Conservation (phyloP, 2,329 filamentous ascomycete species). For the Calonectria ilicicola region DNA sequence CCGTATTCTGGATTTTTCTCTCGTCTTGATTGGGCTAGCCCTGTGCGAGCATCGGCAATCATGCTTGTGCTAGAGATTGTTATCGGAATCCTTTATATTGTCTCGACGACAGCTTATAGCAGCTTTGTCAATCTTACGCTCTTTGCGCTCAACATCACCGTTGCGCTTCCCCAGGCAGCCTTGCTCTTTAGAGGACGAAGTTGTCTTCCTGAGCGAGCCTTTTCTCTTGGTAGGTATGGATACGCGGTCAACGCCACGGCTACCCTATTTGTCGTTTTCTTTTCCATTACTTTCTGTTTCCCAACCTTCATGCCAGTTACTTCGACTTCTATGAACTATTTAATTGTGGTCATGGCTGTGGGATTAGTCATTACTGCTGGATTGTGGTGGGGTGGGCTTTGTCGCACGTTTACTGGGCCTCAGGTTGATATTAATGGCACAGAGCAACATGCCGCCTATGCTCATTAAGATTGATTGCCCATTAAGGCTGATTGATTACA, state of each 20-base stretch:
- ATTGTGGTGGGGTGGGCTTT: slow-evolving; percentile 33
- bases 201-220: slow-evolving; percentile 38
- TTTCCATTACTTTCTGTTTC: slow-evolving; percentile 41
- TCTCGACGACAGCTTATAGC: slow-evolving; percentile 38
- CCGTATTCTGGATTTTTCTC: slow-evolving; percentile 37
- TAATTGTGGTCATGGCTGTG: slow-evolving; percentile 40
- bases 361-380: slow-evolving; percentile 32
- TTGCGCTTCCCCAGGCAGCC: slow-evolving; percentile 37
- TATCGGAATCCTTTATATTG: slow-evolving; percentile 39
- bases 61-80: slow-evolving; percentile 44
- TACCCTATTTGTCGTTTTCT: slow-evolving; percentile 37
- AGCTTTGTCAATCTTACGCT: slow-evolving; percentile 41
- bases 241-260: slow-evolving; percentile 34
- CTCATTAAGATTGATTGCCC: not conserved
- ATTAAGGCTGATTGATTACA: too few relatives aligned
- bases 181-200: slow-evolving; percentile 37
- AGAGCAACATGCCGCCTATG: slow-evolving; percentile 4
- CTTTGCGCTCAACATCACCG: slow-evolving; percentile 42
- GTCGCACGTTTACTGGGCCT: slow-evolving; percentile 38
- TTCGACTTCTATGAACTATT: slow-evolving; percentile 39
- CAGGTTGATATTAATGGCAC: slow-evolving; percentile 19
- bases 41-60: slow-evolving; percentile 38
- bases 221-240: slow-evolving; percentile 39
- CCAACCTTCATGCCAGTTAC: slow-evolving; percentile 34
- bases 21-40: slow-evolving; percentile 37